Evolutionary conservation across 2,329 filamentous ascomycete genomes (phyloP).

Genomic region (Ophiosphaerella narmari): DNA sequence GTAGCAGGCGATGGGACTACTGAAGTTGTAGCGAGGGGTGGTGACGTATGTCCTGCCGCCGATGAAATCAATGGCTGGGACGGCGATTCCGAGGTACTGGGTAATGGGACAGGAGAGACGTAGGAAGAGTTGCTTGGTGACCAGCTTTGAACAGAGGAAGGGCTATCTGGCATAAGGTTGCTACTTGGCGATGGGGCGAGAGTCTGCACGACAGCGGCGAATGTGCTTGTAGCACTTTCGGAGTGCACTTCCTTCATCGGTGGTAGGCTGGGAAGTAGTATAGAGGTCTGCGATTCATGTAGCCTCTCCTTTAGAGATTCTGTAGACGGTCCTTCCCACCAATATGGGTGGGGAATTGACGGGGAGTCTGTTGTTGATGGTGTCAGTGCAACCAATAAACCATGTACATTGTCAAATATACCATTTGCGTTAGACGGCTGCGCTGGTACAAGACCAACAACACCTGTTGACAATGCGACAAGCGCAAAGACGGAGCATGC

Average conservation of each 20-base stretch:
- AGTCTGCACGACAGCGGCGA: conserved; percentile 1
- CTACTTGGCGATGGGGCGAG: neutral
- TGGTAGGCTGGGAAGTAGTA: conserved; percentile 3
- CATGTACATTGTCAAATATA: neutral
- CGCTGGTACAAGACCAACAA: conserved; percentile 15
- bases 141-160: neutral
- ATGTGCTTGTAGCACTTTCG: conserved; percentile 7
- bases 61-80: neutral
- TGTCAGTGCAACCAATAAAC: neutral
- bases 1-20: neutral
- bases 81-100: neutral
- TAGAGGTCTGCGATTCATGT: conserved; percentile 1
- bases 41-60: neutral
- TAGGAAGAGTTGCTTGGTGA: conserved; percentile 1
- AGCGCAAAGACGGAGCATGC: conserved; percentile 19
- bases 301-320: conserved; percentile 2
- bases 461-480: conserved; percentile 18
- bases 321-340: conserved; percentile 11
- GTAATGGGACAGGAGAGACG: neutral
- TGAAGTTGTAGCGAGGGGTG: neutral
- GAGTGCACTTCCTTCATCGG: conserved; percentile 7
- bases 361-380: conserved; percentile 11
- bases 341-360: conserved; percentile 16
- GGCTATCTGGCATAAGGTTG: neutral
- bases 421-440: conserved; percentile 16